Base-by-base conservation (phyloP, 768 basidiomycete species). In the Galerina sulciceps region DNA sequence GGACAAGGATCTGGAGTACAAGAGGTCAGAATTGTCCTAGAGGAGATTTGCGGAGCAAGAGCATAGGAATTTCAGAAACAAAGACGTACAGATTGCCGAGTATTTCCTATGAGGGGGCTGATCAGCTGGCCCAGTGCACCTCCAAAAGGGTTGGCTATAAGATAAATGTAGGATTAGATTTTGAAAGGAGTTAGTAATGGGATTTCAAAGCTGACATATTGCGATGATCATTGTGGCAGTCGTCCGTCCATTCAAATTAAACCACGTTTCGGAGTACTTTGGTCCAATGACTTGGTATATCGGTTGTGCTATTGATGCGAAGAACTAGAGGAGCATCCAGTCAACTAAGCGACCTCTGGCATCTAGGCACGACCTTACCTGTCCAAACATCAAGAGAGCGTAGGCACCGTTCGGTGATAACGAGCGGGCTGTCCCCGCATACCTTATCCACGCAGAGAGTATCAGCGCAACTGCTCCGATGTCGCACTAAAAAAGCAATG, bases 221-320 rank as follows among this genome's bases (percentile, higher is more conserved):
- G 82, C 79, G 31, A 84, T 65, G 17, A 83, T 67, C 83, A 84
- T 86, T 1, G 82, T 94, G 11, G 90, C 90, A 0, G 92, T 93
- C 2, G 89, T 93, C 41, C 93, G 80, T 13, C 88, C 85, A 58
- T 82, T 77, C 46, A 93, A 73, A 59, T 89, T 85, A 65, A 94
- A 94, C 93, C 93, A 94, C 34, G 75, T 83, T 68, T 94, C 90
- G 0, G 92, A 93, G 71, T 89, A 94, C 52, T 84, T 87, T 1
- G 93, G 90, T 5, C 89, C 89, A 9, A 93, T 74, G 22, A 94
- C 82, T 72, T 91, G 91, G 70, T 85, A 93, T 13, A 87, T 75
- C 2, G 91, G 86, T 66, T 91, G 89, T 2, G 89, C 77, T 45
- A 91, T 71, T 1, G 83, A 84, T 6, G 83, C 79, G 40, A 93